A percentile compares a stretch with the other conserved stretches of the same genome.
Evolutionary conservation across 1,139 yeast genomes (phyloP).

Genomic region (Pichia kudriavzevii): DNA sequence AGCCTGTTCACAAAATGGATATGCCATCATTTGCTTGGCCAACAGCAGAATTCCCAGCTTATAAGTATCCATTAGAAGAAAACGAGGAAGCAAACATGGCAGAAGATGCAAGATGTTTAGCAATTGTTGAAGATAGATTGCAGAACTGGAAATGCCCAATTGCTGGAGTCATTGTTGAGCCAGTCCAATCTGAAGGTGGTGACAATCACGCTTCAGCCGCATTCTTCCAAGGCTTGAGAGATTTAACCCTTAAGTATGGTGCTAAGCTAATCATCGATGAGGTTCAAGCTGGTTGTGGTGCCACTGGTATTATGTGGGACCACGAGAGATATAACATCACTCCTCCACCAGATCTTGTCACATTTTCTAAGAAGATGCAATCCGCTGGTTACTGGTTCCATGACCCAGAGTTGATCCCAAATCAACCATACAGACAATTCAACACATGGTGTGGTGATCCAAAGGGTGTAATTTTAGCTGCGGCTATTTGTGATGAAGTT

Average conservation of each 20-base stretch:
- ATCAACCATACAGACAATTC: conserved; percentile 72
- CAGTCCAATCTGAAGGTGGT: conserved; percentile 84
- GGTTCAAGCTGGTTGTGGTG: conserved; percentile 85
- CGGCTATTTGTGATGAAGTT: conserved; percentile 60
- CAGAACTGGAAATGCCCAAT: conserved; percentile 55
- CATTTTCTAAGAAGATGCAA: conserved; percentile 80
- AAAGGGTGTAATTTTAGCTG: conserved; percentile 65
- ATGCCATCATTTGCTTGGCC: conserved; percentile 86
- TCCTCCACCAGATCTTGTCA: conserved; percentile 73
- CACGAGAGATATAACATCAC: conserved; percentile 73
- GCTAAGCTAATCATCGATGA: conserved; percentile 72
- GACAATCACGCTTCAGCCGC: conserved; percentile 73
- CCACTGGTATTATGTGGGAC: conserved; percentile 81
- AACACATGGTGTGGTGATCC: conserved; percentile 94
- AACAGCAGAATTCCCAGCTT: conserved; percentile 70
- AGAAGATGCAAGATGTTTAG: conserved; percentile 65
- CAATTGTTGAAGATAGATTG: conserved; percentile 48
- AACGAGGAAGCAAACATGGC: conserved; percentile 46
- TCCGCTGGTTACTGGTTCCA: conserved; percentile 79
- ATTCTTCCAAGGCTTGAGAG: conserved; percentile 74
- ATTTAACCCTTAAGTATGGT: conserved; percentile 58
- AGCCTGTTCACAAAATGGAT: conserved; percentile 78
- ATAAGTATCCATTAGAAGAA: conserved; percentile 63
- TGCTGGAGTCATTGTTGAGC: conserved; percentile 73
- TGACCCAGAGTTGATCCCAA: conserved; percentile 62